These are phyloP conservation scores for Metschnikowia rubicola DNA, from an alignment of 805 yeast species.

Conservation along the genomic window DNA sequence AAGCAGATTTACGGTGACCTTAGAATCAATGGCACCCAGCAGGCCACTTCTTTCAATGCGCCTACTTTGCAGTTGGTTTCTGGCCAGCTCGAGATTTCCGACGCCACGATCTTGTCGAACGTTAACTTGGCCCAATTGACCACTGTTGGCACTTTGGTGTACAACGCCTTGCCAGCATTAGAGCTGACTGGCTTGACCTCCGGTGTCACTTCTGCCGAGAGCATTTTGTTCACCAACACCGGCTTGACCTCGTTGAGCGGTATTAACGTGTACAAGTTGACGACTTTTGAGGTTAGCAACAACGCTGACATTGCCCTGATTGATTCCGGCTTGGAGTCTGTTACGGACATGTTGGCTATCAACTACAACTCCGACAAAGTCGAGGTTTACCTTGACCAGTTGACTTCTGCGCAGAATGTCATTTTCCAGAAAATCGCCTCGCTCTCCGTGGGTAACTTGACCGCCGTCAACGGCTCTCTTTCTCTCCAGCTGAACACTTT, in stretches of 20 bases:
- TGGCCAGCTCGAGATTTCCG: conserved; percentile 60
- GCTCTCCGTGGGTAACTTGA: conserved; percentile 64
- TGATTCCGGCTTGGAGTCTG: conserved; percentile 68
- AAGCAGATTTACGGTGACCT: conserved; percentile 76
- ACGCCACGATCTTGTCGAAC: conserved; percentile 62
- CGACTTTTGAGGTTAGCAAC: conserved; percentile 81
- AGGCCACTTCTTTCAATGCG: conserved; percentile 66
- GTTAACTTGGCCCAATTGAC: conserved; percentile 75
- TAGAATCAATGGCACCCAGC: conserved; percentile 59
- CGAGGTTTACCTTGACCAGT: conserved; percentile 61
- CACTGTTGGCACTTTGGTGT: conserved; percentile 76
- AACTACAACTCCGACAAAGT: conserved; percentile 82
- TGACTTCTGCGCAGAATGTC: conserved; percentile 84
- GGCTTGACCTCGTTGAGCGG: conserved; percentile 66
- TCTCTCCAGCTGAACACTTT: conserved; percentile 75
- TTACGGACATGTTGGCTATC: conserved; percentile 70
- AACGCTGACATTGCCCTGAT: conserved; percentile 72
- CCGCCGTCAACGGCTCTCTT: conserved; percentile 73
- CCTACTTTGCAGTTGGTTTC: conserved; percentile 73
- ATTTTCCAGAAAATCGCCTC: conserved; percentile 78
- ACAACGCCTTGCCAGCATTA: conserved; percentile 86
- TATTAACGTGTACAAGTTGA: conserved; percentile 46
- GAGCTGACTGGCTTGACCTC: conserved; percentile 58
- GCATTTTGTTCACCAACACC: conserved; percentile 71
- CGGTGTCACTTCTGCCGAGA: conserved; percentile 71